Evolutionary conservation across 768 basidiomycete genomes (phyloP), one percentile per base, ranked within the genome.

Genomic region (Rossbeevera mucosa): DNA sequence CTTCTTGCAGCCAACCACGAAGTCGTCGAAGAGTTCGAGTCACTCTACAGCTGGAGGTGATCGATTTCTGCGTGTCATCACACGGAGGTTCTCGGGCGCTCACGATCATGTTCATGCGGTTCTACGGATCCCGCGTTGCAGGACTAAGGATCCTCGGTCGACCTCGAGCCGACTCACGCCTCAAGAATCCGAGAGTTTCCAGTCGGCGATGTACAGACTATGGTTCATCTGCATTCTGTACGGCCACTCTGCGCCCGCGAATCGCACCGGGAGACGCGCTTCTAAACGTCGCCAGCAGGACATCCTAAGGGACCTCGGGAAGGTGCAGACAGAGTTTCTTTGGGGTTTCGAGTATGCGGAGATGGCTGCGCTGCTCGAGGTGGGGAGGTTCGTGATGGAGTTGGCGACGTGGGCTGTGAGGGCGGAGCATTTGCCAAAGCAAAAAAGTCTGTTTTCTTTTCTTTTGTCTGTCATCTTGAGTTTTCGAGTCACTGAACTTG

Each of bases 71-170:
- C n/a, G 33, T 2, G n/a, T 36, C 33, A 31, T 30, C 21, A n/a
- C 11, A 2, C 7, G 40, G 22, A 12, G n/a, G 5, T 31, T 40
- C 11, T n/a, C 14, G 14, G 14, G 9, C 16, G 30, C 59, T 57
- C 52, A 60, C 45, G 33, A 36, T 18, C n/a, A 36, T n/a, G 33
- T 8, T 8, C n/a, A n/a, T n/a, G 12, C 14, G n/a, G 44, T 3
- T 13, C 8, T n/a, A 13, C 28, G 28, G 6, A 2, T 28, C 28
- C 11, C 31, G n/a, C 9, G 13, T 43, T 38, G 25, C 43, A 76
- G 76, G 48, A 48, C 70, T 53, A 74, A 75, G 54, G 71, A 75
- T 52, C 69, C 70, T 8, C 54, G 33, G n/a, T 36, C 33, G n/a
- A 36, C 16, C 8, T 36, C 33, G n/a, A 36, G 33, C n/a, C 33